A percentile compares a stretch with the other conserved stretches of the same genome.
Conservation (phyloP, 2,329 filamentous ascomycete species). For the Cordyceps tenuipes region DNA sequence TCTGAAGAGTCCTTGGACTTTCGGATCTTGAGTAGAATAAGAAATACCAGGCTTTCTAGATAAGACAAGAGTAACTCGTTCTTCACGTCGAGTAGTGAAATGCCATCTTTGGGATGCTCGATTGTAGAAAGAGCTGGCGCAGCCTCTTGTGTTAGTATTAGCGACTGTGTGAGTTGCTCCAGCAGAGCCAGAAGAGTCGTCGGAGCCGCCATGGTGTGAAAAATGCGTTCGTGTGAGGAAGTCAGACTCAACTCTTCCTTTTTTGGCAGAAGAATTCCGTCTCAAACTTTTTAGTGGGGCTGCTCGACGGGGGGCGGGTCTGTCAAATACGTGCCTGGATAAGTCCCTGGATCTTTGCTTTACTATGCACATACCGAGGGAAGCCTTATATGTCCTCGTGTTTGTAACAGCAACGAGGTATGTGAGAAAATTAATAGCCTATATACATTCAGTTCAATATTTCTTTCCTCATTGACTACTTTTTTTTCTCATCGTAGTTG, state of each 20-base stretch:
- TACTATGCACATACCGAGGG: not conserved
- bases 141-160: conserved; percentile 57
- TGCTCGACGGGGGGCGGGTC: not conserved
- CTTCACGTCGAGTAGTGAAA: conserved; percentile 90
- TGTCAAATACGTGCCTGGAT: not conserved
- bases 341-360: too few relatives aligned
- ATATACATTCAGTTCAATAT: not conserved
- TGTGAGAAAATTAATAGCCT: too few relatives aligned
- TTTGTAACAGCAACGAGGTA: not conserved
- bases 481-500: not conserved
- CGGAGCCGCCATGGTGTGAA: conserved; percentile 37
- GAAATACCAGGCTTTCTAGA: conserved; percentile 84
- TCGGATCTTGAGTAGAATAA: conserved; percentile 74
- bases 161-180: conserved; percentile 48
- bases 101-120: conserved; percentile 71
- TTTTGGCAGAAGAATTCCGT: conserved; percentile 6
- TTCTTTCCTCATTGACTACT: not conserved
- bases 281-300: conserved; percentile 19
- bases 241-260: not conserved
- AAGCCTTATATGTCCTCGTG: too few relatives aligned
- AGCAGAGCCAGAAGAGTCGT: conserved; percentile 42
- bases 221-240: not conserved
- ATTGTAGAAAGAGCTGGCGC: conserved; percentile 55
- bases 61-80: conserved; percentile 97
- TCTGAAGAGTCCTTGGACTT: conserved; percentile 30